Evolutionary conservation across 2,329 filamentous ascomycete species (phyloP).

Genomic region (Pestalotiopsis sp.): DNA sequence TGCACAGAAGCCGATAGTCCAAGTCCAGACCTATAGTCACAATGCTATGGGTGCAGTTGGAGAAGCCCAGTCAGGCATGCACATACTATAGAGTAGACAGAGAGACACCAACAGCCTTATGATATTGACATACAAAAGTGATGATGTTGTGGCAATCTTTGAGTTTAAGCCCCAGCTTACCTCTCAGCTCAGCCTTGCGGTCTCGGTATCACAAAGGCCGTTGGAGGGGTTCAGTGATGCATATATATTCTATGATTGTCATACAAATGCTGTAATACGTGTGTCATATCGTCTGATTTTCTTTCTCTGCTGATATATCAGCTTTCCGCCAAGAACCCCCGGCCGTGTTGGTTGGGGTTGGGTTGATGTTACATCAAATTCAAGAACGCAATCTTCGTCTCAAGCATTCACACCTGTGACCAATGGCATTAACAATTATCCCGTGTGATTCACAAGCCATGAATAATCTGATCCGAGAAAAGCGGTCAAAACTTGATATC

Average conservation of each 20-base stretch:
- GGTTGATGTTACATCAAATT: not conserved
- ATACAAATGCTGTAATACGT: not conserved
- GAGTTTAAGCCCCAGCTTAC: not conserved
- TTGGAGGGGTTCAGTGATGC: not conserved
- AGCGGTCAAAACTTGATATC: not conserved
- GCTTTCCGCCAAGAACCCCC: too few relatives aligned
- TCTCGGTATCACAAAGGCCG: not conserved
- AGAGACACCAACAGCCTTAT: not conserved
- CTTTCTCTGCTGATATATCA: not conserved
- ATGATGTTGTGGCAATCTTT: not conserved
- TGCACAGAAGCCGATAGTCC: not conserved
- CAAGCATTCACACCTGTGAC: not conserved
- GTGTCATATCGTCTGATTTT: not conserved
- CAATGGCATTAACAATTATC: not conserved
- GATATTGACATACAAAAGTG: not conserved
- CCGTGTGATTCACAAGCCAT: not conserved
- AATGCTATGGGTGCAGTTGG: not conserved
- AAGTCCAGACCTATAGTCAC: not conserved
- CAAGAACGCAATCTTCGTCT: not conserved
- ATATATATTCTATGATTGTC: not conserved
- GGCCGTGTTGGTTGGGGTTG: not conserved
- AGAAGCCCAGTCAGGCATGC: not conserved
- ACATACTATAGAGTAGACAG: not conserved
- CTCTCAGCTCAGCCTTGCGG: not conserved
- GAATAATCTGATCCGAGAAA: not conserved